Evolutionary conservation across 1,139 yeast species (phyloP).

Genomic region (Scheffersomyces lignicola): DNA sequence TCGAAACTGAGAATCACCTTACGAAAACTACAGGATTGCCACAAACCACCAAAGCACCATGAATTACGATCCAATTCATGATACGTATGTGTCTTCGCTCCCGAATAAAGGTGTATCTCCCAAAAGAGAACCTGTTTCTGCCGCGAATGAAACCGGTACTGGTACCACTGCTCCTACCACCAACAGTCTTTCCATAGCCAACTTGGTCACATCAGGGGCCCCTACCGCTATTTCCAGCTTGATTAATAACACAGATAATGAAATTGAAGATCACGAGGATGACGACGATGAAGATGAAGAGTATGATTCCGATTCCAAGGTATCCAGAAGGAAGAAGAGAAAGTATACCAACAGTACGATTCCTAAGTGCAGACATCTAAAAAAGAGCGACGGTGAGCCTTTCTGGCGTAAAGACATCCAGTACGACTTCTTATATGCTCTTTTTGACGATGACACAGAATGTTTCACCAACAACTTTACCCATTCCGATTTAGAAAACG

Average conservation of each 20-base stretch:
- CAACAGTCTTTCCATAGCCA: constrained; percentile 14
- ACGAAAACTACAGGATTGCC: neutral
- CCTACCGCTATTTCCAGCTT: constrained; percentile 7
- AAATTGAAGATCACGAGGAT: constrained; percentile 9
- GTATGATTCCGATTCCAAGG: neutral
- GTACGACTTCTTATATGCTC: constrained; percentile 66
- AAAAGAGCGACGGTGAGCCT: constrained; percentile 90
- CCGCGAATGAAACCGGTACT: constrained; percentile 5
- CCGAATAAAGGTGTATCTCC: constrained; percentile 1
- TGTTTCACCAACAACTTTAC: constrained; percentile 68
- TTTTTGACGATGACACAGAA: constrained; percentile 62
- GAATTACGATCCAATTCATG: constrained; percentile 38
- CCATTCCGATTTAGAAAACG: constrained; percentile 32
- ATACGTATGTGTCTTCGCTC: constrained; percentile 17
- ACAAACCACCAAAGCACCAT: constrained; percentile 16
- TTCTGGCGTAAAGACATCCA: constrained; percentile 88
- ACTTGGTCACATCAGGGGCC: constrained; percentile 13
- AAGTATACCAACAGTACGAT: constrained; percentile 15
- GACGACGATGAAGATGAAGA: constrained; percentile 6
- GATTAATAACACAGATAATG: constrained; percentile 10
- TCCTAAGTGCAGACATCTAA: constrained; percentile 53
- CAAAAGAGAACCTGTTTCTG: constrained; percentile 1
- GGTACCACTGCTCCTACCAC: neutral
- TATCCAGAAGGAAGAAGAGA: constrained; percentile 9
- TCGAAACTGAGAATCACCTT: no score